Percentiles rank a stretch among this genome's conserved stretches.
Conservation (phyloP, 2,329 filamentous ascomycete species). For the Onygenales sp. region DNA sequence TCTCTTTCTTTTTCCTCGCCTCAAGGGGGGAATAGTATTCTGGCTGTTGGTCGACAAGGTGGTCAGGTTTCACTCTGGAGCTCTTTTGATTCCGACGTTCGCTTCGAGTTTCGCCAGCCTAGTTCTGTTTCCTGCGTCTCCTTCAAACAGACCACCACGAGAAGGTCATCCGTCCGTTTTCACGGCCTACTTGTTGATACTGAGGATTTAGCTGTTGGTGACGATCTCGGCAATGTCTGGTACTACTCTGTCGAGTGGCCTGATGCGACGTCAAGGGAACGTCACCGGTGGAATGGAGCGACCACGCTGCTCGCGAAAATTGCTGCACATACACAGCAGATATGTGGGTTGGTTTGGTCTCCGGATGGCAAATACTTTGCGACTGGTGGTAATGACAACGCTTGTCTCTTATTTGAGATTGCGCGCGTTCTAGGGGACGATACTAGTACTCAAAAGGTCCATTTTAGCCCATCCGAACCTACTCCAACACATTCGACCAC, state of each 20-base stretch:
- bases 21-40: constrained; percentile 64
- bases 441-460: background rate
- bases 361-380: constrained; percentile 66
- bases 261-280: constrained; percentile 43
- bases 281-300: constrained; percentile 66
- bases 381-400: constrained; percentile 86
- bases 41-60: constrained; percentile 75
- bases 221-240: constrained; percentile 72
- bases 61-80: constrained; percentile 71
- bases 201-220: constrained; percentile 80
- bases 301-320: constrained; percentile 72
- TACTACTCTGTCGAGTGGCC: constrained; percentile 88
- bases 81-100: constrained; percentile 52
- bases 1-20: constrained; percentile 83
- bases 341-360: constrained; percentile 90
- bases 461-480: background rate
- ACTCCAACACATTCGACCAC: background rate
- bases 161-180: constrained; percentile 39
- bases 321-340: constrained; percentile 72
- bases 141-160: constrained; percentile 60
- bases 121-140: constrained; percentile 67
- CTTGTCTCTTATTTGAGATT: constrained; percentile 70
- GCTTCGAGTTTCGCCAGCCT: constrained; percentile 66
- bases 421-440: constrained; percentile 42
- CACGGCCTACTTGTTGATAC: constrained; percentile 48